Base-by-base conservation (phyloP, 331 rosid genomes). In the Prunus yedoensis region DNA sequence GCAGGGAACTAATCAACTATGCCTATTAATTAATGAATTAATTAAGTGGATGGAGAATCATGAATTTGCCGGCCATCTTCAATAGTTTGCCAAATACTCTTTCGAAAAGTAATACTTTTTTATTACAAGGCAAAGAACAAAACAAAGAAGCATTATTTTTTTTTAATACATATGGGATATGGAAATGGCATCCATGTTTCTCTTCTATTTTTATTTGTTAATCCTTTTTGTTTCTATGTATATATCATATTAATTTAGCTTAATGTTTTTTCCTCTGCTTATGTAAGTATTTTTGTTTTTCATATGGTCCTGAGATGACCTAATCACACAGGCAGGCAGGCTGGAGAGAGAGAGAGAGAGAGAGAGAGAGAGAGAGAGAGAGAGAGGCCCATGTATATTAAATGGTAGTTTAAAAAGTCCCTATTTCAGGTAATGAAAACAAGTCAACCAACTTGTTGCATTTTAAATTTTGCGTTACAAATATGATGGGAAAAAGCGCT, bases 391-490 rank as follows among this genome's bases (percentile, higher is more conserved):
- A 25, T 35, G 4, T 6, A 84, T 80, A 88, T 78, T 87, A 77
- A 88, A 80, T 85, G 86, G 68, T 35, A 82, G 80, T 78, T 23
- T 43, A 66, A 77, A n/a, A n/a, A n/a, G 76, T 87, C 76, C 51
- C 53, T 71, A 74, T 80, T 81, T 78, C 88, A 73, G 81, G 82
- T 64, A 66, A 79, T 64, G 68, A 38, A 77, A 78, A 54, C 73
- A 82, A 88, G 91, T 87, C 89, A 87, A 90, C 93, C 75, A 87
- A 83, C 87, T 82, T 69, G 77, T 62, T 73, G 46, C 83, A 79
- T 70, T 3, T 51, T 77, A 85, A 85, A 80, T 75, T 80, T 61
- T 50, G 63, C 78, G 66, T 81, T 63, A 53, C 73, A 63, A 54
- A 79, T 78, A 76, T 80, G 84, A 70, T 76, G 93, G 50, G 79